Evolutionary conservation across 805 yeast genomes (phyloP), one percentile per base, ranked within the genome.

Genomic region (Lachancea dasiensis): DNA sequence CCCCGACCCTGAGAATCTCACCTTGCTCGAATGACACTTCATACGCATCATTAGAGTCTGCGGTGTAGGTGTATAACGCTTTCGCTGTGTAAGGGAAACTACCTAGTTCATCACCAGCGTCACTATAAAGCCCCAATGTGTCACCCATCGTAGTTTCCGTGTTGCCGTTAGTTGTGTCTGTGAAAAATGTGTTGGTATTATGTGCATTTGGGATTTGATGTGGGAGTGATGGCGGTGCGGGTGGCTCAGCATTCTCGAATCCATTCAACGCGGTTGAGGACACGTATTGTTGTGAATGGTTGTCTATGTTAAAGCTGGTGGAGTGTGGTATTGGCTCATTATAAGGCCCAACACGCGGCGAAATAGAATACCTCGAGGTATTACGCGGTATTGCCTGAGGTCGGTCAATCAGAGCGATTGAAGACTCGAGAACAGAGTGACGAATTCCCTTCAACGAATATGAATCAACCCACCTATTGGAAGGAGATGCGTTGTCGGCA

Each of bases 1-100:
- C 97, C 49, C 86, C 86, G 23, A 90, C 95, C 52, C 81, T 86
- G 60, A 90, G 72, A n/a, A 86, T 67, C 61, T 90, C 97, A 39
- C 92, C 96, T 60, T 89, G 86, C 46, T 72, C 78, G 54, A 90
- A 92, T 4, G 95, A 82, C 17, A 90, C 75, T 64, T 90, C 98
- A 54, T 89, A 87, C 45, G 82, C 86, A 60, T 90, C 98, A 41
- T 82, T 94, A 1, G 90, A 92, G 52, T 83, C 86, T 5, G 97
- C 96, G 36, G 78, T 78, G 59, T 92, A 90, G 33, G 81, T 72
- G 60, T 86, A 92, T 36, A 90, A 69, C 0, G 96, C 97, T 49
- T 75, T 74, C 6, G 96, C 98, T 41, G 79, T 73, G 57, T 84
- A 83, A 32, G 94, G 86, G 64, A 85, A 90, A 41, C 50, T 50